Percentiles rank a stretch among this genome's conserved stretches.
Conservation (phyloP, 805 yeast species). For the Yarrowia phangngaensis region DNA sequence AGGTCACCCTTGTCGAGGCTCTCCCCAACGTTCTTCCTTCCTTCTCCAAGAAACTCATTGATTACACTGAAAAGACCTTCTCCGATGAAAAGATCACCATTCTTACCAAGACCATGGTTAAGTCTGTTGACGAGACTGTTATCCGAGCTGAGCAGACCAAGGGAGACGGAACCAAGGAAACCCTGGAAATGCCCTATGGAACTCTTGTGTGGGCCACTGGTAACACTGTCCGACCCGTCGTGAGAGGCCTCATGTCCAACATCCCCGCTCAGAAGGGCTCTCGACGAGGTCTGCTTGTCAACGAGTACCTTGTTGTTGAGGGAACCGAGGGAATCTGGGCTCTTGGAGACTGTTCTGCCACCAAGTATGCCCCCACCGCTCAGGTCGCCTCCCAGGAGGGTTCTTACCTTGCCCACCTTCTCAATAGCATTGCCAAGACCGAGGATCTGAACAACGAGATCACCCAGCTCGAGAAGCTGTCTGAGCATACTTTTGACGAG, state of each 20-base stretch:
- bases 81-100: constrained; percentile 64
- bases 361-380: constrained; percentile 92
- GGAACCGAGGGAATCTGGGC: constrained; percentile 85
- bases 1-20: constrained; percentile 84
- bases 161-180: constrained; percentile 61
- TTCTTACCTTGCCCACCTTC: constrained; percentile 66
- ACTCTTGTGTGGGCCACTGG: constrained; percentile 97
- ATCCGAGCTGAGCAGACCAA: constrained; percentile 68
- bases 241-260: constrained; percentile 59
- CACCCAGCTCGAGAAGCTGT: constrained; percentile 40
- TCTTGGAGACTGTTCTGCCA: constrained; percentile 88
- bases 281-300: constrained; percentile 83
- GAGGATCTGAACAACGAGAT: constrained; percentile 41
- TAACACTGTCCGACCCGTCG: constrained; percentile 79
- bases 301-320: constrained; percentile 74
- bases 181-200: constrained; percentile 77
- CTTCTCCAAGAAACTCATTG: constrained; percentile 44
- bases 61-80: constrained; percentile 78
- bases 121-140: constrained; percentile 67
- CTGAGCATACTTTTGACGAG: constrained; percentile 32
- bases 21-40: constrained; percentile 74
- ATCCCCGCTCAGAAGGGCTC: constrained; percentile 73
- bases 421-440: constrained; percentile 49
- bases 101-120: constrained; percentile 81
- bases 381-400: constrained; percentile 98